Conservation (phyloP, 768 basidiomycete species). For the Cytidiella melzeri region DNA sequence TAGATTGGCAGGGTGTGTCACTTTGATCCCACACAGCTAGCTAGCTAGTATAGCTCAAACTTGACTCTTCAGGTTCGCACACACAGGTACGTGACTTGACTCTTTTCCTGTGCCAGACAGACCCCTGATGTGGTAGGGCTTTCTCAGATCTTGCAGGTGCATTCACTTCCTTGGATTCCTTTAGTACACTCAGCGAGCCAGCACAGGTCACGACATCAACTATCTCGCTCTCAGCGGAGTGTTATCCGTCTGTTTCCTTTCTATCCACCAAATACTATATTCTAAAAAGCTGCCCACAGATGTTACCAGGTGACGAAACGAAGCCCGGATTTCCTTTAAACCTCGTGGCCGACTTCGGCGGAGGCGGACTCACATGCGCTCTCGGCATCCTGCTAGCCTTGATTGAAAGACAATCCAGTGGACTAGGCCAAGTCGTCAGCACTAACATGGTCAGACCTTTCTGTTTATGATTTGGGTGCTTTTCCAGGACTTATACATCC, state of each 20-base stretch:
- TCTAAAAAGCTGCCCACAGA: constrained; percentile 31
- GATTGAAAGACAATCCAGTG: constrained; percentile 56
- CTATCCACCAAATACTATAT: neutral
- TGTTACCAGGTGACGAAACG: constrained; percentile 57
- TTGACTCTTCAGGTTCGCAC: constrained; percentile 4
- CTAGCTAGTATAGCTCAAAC: neutral
- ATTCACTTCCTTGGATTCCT: constrained; percentile 18
- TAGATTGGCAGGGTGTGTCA: constrained; percentile 62
- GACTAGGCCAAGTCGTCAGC: constrained; percentile 68
- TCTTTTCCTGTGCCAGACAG: neutral
- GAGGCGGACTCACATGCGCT: constrained; percentile 69
- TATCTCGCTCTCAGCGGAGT: constrained; percentile 77
- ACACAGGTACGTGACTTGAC: constrained; percentile 1
- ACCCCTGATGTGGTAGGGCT: too few species aligned
- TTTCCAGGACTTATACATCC: neutral
- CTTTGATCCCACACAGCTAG: neutral
- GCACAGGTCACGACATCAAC: constrained; percentile 75
- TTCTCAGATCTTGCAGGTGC: constrained; percentile 81
- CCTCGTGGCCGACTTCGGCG: constrained; percentile 77
- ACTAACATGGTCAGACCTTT: constrained; percentile 60
- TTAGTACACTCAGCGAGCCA: neutral
- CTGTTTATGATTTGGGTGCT: neutral
- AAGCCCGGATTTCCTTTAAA: constrained; percentile 73
- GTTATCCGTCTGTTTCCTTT: constrained; percentile 47
- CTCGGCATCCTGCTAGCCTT: constrained; percentile 72